Base-by-base conservation (phyloP, 805 yeast genomes). In the Torulaspora delbrueckii region DNA sequence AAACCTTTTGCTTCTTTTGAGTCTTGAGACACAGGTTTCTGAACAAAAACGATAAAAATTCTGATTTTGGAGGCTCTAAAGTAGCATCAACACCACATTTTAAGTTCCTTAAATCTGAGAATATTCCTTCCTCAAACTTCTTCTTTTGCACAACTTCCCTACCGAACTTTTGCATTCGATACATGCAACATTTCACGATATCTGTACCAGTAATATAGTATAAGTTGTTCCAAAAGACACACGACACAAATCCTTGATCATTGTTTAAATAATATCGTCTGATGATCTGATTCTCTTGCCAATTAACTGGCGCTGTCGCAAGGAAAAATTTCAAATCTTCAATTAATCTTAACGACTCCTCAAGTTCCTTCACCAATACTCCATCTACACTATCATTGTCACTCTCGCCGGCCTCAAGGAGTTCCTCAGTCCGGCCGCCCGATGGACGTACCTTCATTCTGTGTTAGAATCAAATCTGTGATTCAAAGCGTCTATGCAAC, bases 41-140 rank as follows among this genome's bases (percentile, higher is more conserved):
- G 67, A 85, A 88, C 23, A 91, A 70, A 58, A 91, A 89, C 51
- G 84, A 85, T 48, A 91, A 72, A 62, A 91, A 89, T 28, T 81
- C 82, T 0, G 96, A 86, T 60, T 86, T 81, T 12, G 98, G 96
- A 38, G 78, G 79, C 63, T 91, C 98, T 47, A 91, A 70, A 4
- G 87, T 76, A 10, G 98, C 96, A 70, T 88, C 91, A 4, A 81
- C 75, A 18, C 93, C 95, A 62, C 88, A 79, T 67, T 90, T 91
- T 49, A 93, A 72, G 51, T 85, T 80, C 55, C 99, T 77, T 52
- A 91, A 69, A 64, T 93, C 98, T 6, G 95, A 84, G 57, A 93
- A 91, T 23, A 91, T 82, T 16, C 98, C 97, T 68, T 91, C 99
- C 70, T 91, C 98, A 62, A 91, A 91, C 68, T 93, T 91, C 68